Conservation (phyloP, 495 filamentous ascomycete species). For the Haplographium delicatum region DNA sequence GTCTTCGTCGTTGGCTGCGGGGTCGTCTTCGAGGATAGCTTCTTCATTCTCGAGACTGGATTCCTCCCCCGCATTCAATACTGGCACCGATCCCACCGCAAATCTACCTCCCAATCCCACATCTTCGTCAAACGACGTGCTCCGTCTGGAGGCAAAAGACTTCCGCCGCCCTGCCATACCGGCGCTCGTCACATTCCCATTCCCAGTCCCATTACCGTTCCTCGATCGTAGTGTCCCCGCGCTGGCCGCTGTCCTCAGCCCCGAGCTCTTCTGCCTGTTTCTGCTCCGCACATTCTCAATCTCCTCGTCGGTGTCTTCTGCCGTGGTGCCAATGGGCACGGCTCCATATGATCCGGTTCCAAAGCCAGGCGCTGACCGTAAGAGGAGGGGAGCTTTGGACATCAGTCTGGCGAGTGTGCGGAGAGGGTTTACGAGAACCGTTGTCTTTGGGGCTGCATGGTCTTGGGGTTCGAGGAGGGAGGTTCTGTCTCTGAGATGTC, state of each 20-base stretch:
- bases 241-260: slow-evolving; percentile 20
- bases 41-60: neutral
- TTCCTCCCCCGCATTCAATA: slow-evolving; percentile 11
- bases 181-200: too few species aligned
- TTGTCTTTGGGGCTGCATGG: slow-evolving; percentile 7
- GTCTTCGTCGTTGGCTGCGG: slow-evolving; percentile 36
- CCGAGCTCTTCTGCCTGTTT: slow-evolving; percentile 12
- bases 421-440: slow-evolving; percentile 9
- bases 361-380: slow-evolving; percentile 55
- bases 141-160: slow-evolving; percentile 2
- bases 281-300: slow-evolving; percentile 12
- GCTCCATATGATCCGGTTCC: slow-evolving; percentile 54
- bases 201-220: too few species aligned
- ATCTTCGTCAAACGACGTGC: slow-evolving; percentile 10
- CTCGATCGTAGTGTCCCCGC: neutral
- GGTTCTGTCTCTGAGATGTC: slow-evolving; percentile 10
- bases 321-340: slow-evolving; percentile 32
- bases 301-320: slow-evolving; percentile 27
- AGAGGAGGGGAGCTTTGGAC: slow-evolving; percentile 49
- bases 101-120: slow-evolving; percentile 18
- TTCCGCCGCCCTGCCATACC: neutral
- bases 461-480: too few species aligned
- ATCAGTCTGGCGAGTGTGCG: slow-evolving; percentile 31
- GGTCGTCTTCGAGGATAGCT: slow-evolving; percentile 11
- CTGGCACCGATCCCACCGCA: slow-evolving; percentile 12